Conservation (phyloP, 495 filamentous ascomycete genomes). For the Tuber melanosporum region DNA sequence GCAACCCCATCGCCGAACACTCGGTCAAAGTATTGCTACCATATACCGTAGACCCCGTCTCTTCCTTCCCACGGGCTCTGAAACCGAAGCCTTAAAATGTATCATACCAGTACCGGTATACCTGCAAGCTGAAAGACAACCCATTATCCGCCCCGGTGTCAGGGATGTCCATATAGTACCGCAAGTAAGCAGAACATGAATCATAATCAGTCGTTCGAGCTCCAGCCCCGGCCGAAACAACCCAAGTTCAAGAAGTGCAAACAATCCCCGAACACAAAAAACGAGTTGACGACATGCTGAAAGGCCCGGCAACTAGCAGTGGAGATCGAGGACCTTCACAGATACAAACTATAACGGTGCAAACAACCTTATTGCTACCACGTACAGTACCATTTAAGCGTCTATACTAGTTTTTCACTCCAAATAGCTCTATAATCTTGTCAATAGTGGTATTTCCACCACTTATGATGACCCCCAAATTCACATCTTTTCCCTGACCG, state of each 20-base stretch:
- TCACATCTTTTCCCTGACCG: slow-evolving; percentile 44
- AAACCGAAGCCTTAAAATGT: neutral
- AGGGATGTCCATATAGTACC: neutral
- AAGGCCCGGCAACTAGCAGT: neutral
- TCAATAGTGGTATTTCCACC: slow-evolving; percentile 89
- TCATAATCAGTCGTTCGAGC: neutral
- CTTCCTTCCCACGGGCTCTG: neutral
- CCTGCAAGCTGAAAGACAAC: neutral
- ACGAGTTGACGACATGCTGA: neutral
- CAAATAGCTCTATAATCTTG: slow-evolving; percentile 62
- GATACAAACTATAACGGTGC: neutral
- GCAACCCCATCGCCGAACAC: neutral
- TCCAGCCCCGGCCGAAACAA: neutral
- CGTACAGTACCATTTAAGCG: neutral
- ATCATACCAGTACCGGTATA: neutral
- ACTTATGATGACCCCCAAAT: slow-evolving; percentile 77
- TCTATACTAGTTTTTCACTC: slow-evolving; percentile 8
- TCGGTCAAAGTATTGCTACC: neutral
- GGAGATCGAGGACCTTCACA: neutral
- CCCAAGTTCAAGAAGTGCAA: neutral
- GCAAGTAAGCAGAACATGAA: neutral
- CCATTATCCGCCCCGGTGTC: neutral
- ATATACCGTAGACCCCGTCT: neutral
- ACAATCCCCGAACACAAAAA: neutral
- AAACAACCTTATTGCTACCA: neutral